Conservation (phyloP, 495 filamentous ascomycete genomes). For the Penicillium psychrofluorescens region DNA sequence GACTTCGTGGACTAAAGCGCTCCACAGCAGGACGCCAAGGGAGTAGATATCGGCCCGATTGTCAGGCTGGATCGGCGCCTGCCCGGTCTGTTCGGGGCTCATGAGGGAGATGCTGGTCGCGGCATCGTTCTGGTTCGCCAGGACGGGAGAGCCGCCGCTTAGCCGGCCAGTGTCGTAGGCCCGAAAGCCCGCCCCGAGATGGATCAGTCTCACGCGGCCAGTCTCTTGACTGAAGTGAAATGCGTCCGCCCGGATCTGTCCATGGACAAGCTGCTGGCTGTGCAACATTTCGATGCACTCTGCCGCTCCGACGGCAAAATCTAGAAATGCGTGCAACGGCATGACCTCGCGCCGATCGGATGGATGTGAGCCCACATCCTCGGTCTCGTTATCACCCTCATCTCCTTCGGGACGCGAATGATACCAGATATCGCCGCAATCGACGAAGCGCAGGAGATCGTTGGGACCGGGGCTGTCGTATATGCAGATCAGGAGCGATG, state of each 20-base stretch:
- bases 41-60: conserved; percentile 71
- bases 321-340: conserved; percentile 55
- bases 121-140: no score
- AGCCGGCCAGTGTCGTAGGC: conserved; percentile 17
- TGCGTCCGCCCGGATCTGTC: conserved; percentile 65
- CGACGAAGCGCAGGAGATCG: conserved; percentile 1
- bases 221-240: conserved; percentile 61
- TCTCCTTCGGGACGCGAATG: neutral
- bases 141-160: no score
- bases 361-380: neutral
- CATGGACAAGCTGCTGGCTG: conserved; percentile 61
- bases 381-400: neutral
- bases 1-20: conserved; percentile 55
- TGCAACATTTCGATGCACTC: conserved; percentile 68
- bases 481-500: conserved; percentile 1
- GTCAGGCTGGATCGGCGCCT: conserved; percentile 68
- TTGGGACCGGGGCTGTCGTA: conserved; percentile 1
- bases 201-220: conserved; percentile 58
- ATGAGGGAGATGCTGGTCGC: no score
- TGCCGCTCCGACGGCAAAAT: conserved; percentile 66
- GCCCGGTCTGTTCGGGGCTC: conserved; percentile 63
- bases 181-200: conserved; percentile 67
- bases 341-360: neutral
- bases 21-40: conserved; percentile 65
- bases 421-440: conserved; percentile 3